phyloP scores from a whole-genome alignment of 768 basidiomycete genomes.

The Brasilioporus rufonigricans region DNA sequence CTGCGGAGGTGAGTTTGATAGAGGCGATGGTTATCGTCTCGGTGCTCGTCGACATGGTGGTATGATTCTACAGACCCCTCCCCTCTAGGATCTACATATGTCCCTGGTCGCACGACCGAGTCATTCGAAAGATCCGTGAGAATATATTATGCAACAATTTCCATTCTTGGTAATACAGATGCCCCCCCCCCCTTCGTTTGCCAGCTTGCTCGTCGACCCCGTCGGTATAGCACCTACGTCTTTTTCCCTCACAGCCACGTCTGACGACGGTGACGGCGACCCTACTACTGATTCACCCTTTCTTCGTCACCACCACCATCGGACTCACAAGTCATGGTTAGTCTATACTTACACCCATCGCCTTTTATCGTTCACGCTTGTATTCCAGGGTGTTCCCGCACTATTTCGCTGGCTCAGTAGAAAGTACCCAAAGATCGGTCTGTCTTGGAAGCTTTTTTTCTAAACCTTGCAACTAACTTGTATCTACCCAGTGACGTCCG shows the following conservation, averaged over 20 bases:
- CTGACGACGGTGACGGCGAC: conserved; percentile 5
- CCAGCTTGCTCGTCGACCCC: background rate
- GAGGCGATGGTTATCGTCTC: conserved; percentile 18
- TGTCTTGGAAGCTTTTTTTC: conserved; percentile 25
- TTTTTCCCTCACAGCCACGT: background rate
- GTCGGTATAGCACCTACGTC: background rate
- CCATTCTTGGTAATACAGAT: conserved; percentile 14
- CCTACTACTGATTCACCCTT: background rate
- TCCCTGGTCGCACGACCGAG: conserved; percentile 1
- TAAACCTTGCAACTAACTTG: background rate
- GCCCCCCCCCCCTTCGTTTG: too few species aligned
- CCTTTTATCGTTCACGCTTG: conserved; percentile 1
- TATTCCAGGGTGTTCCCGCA: conserved; percentile 87
- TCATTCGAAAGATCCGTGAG: conserved; percentile 21
- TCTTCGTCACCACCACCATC: background rate
- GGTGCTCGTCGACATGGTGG: conserved; percentile 25
- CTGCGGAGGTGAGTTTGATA: conserved; percentile 15
- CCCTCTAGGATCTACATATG: background rate
- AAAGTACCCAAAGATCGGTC: conserved; percentile 97
- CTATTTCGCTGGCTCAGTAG: conserved; percentile 98
- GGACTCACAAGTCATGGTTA: conserved; percentile 19
- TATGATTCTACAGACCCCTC: too few species aligned
- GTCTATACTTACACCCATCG: background rate
- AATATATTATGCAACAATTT: conserved; percentile 16
- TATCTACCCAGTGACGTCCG: conserved; percentile 56